Conservation (phyloP, 129 eudicot genomes). For the Flaveria ramosissima region DNA sequence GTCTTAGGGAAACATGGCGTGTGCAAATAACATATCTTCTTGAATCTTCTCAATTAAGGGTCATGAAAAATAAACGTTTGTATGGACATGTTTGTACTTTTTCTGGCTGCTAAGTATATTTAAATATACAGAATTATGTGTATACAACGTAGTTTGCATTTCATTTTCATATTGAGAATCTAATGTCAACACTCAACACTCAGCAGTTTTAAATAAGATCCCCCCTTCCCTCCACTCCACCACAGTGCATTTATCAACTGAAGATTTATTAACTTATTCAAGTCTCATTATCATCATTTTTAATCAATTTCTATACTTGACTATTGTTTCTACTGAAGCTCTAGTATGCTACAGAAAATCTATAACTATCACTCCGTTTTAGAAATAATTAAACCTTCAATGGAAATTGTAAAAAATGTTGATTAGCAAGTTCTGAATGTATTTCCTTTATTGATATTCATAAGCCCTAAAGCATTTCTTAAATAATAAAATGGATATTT, state of each 20-base stretch:
- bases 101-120: background rate
- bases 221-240: background rate
- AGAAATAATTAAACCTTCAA: background rate
- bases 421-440: background rate
- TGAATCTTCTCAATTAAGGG: background rate
- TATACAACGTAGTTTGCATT: background rate
- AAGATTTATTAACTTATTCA: background rate
- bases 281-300: background rate
- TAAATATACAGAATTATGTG: background rate
- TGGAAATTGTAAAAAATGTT: slow-evolving; percentile 1
- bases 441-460: slow-evolving; percentile 3
- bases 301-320: background rate
- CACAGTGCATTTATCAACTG: background rate
- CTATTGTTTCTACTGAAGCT: background rate
- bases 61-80: background rate
- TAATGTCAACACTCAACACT: background rate
- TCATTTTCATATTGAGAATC: background rate
- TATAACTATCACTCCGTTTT: background rate
- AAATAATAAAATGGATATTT: slow-evolving; percentile 25
- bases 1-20: background rate
- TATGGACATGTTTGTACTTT: background rate
- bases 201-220: background rate
- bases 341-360: slow-evolving; percentile 4
- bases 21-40: background rate
- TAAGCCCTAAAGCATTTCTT: background rate